These are phyloP conservation scores for Lodderomyces pseudojiufengensis DNA, from an alignment of 1,139 yeast species.

Conservation along the genomic window DNA sequence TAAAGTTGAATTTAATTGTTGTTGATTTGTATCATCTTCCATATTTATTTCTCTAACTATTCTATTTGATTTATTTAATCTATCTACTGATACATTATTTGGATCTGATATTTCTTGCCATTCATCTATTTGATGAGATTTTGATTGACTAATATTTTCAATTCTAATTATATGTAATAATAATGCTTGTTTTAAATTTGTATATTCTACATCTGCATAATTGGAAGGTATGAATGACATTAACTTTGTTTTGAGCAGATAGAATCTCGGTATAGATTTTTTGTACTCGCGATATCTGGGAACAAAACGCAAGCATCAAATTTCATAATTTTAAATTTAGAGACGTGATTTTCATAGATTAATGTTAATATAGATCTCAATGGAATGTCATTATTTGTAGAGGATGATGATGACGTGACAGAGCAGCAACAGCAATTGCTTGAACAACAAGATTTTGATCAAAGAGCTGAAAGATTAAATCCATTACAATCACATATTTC, in stretches of 20 bases:
- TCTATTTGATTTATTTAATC: slow-evolving; percentile 18
- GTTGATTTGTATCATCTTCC: slow-evolving; percentile 18
- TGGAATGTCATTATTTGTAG: slow-evolving; percentile 15
- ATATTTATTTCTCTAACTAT: slow-evolving; percentile 34
- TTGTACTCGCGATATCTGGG: too few relatives aligned
- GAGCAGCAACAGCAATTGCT: slow-evolving; percentile 5
- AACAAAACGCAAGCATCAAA: too few relatives aligned
- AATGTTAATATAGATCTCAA: too few relatives aligned
- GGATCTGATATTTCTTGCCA: slow-evolving; percentile 41
- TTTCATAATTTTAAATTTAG: too few relatives aligned
- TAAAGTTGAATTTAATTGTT: too few relatives aligned
- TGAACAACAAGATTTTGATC: slow-evolving; percentile 1
- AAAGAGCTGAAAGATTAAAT: not conserved
- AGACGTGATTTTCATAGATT: too few relatives aligned
- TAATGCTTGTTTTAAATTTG: slow-evolving; percentile 14
- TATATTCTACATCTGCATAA: slow-evolving; percentile 1
- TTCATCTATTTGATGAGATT: slow-evolving; percentile 34
- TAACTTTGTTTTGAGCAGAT: not conserved
- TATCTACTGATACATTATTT: slow-evolving; percentile 38
- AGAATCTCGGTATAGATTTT: too few relatives aligned
- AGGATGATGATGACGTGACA: slow-evolving; percentile 16
- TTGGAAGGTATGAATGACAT: slow-evolving; percentile 4
- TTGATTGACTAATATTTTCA: slow-evolving; percentile 34
- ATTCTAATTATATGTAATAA: slow-evolving; percentile 32
- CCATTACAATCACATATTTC: not conserved